Evolutionary conservation across 2,329 filamentous ascomycete genomes (phyloP).

Genomic region (Apiospora koreana): DNA sequence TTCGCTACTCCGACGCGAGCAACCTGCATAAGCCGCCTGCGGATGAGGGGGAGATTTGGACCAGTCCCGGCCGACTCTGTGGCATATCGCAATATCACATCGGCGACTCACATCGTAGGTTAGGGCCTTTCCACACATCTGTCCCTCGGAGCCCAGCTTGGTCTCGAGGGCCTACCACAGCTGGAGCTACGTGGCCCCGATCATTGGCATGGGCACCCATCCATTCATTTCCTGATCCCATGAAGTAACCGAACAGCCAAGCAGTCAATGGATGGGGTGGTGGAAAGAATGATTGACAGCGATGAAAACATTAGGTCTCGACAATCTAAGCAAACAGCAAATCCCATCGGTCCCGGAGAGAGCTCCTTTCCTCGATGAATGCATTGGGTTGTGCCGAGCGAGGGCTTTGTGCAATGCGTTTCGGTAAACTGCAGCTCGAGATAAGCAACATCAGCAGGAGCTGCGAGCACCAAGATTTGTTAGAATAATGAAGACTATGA

Average conservation of each 20-base stretch:
- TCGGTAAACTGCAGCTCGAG: conserved; percentile 2
- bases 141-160: neutral
- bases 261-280: neutral
- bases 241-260: neutral
- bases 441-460: neutral
- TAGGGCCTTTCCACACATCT: neutral
- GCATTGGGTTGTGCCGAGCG: neutral
- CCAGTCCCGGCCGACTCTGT: conserved; percentile 16
- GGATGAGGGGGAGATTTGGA: conserved; percentile 26
- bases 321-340: neutral
- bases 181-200: conserved; percentile 12
- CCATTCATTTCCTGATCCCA: conserved; percentile 1
- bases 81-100: conserved; percentile 14
- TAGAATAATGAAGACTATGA: neutral
- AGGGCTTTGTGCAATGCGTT: neutral
- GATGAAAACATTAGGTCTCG: neutral
- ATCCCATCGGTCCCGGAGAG: neutral
- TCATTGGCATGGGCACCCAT: neutral
- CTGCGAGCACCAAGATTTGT: neutral
- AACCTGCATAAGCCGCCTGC: conserved; percentile 33
- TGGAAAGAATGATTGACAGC: neutral
- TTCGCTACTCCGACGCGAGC: conserved; percentile 18
- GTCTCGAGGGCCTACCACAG: neutral
- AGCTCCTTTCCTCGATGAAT: neutral
- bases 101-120: conserved; percentile 11